Base-by-base conservation (phyloP, 2,329 filamentous ascomycete genomes). In the Remersonia thermophila region DNA sequence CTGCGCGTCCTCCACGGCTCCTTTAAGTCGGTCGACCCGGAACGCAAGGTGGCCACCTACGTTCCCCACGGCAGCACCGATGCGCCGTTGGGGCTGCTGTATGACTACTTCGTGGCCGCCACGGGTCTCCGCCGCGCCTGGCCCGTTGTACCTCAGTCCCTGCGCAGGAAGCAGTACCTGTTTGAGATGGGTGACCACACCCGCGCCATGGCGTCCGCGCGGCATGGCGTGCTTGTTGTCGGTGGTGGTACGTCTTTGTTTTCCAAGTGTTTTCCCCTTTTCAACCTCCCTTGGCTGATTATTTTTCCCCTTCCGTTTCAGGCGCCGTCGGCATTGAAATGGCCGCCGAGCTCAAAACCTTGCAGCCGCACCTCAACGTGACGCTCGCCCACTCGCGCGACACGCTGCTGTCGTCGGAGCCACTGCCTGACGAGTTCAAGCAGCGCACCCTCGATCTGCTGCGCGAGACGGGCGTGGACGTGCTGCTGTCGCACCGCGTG, bases 281-380 rank as follows among this genome's bases (percentile, higher is more conserved):
- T 23, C 20, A 23, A n/a, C n/a, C n/a, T n/a, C n/a, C n/a, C n/a
- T n/a, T n/a, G n/a, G n/a, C n/a, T n/a, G n/a, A n/a, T n/a, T n/a
- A n/a, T n/a, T n/a, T n/a, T n/a, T n/a, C n/a, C n/a, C n/a, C n/a
- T n/a, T n/a, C n/a, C n/a, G n/a, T n/a, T n/a, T 14, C 38, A 72
- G 69, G 80, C 33, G 83, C 83, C 6, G 83, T 87, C 1, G 83
- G 83, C 7, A 77, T 87, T 37, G 83, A 89, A 54, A 85, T 89
- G 68, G 81, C 83, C 0, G 75, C 80, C 2, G 83, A 91, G 59
- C 62, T 87, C 36, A 87, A 86, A 57, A 55, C 71, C 31, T 61
- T 76, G 16, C 67, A 78, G 42, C 81, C 83, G 0, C 50, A 69
- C 9, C 61, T 74, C 36, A 69, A 69, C 28, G 77, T 89, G n/a